A percentile compares a stretch with the other conserved stretches of the same genome.
Evolutionary conservation across 768 basidiomycete species (phyloP).

Genomic region (Hericium erinaceus): DNA sequence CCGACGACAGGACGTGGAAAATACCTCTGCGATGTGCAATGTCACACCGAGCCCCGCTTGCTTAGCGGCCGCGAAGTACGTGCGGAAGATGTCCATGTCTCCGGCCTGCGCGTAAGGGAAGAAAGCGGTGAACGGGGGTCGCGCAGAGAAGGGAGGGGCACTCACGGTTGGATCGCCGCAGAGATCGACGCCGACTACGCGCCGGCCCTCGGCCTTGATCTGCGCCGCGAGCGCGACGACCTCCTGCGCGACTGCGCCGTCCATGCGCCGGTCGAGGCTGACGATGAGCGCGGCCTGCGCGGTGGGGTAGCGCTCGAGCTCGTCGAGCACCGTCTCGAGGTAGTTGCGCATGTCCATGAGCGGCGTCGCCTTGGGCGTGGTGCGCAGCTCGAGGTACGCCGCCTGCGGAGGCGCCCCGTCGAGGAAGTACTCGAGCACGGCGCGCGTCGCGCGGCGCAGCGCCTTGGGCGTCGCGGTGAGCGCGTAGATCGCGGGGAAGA

Average conservation of each 20-base stretch:
- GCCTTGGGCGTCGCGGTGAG: slow-evolving; percentile 54
- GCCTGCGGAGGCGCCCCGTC: slow-evolving; percentile 38
- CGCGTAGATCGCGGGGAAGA: slow-evolving; percentile 75
- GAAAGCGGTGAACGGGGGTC: background rate
- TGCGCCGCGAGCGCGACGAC: slow-evolving; percentile 47
- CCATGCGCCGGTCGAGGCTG: slow-evolving; percentile 71
- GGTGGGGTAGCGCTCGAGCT: slow-evolving; percentile 47
- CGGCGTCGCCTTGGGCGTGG: slow-evolving; percentile 54
- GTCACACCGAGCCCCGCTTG: slow-evolving; percentile 62
- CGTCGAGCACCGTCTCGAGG: slow-evolving; percentile 53
- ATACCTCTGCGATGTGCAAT: slow-evolving; percentile 78
- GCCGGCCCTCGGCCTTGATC: slow-evolving; percentile 45
- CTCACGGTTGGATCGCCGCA: slow-evolving; percentile 61
- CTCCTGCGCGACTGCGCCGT: slow-evolving; percentile 36
- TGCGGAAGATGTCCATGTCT: slow-evolving; percentile 40
- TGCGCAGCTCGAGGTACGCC: slow-evolving; percentile 74
- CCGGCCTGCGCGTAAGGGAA: slow-evolving; percentile 32
- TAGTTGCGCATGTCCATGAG: slow-evolving; percentile 55
- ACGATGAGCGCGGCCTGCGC: slow-evolving; percentile 55
- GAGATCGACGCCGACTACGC: slow-evolving; percentile 71
- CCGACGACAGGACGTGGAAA: background rate
- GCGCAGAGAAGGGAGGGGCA: background rate
- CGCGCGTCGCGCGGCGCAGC: slow-evolving; percentile 46
- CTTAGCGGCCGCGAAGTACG: slow-evolving; percentile 45
- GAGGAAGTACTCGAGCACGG: slow-evolving; percentile 61